Base-by-base conservation (phyloP, 106 monocot species). In the Iris macrosiphon region DNA sequence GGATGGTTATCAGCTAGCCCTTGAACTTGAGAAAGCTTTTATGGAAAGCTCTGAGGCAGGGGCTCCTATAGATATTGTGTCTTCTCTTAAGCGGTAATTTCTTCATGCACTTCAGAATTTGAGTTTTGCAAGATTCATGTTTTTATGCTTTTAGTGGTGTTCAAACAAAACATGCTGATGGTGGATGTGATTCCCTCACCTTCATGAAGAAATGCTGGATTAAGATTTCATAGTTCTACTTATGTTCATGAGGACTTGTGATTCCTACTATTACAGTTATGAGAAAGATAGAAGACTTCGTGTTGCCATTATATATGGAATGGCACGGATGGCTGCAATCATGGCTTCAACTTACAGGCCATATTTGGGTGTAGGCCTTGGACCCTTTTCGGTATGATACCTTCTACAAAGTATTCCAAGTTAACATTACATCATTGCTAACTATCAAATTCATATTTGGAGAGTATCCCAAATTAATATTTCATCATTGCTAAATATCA, bases 331-430 rank as follows among this genome's bases (percentile, higher is more conserved):
- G 83, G 98, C 98, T 63, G 98, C 98, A 64, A 78, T 71, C 6
- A 98, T 98, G 98, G 98, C 98, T 62, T 79, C 89, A 11, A 91
- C 91, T 49, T 98, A 98, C 59, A 77, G 75, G 40, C 83, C 98
- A n/a, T 98, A 98, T 63, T 72, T 98, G 37, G 98, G 98, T 55
- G 82, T 98, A 25, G 98, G 98, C 5, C 75, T 98, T 34, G 98
- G 91, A 45, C 98, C 98, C 10, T 73, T 98, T 25, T 91, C 98
- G 72, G 94, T 95, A 84, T 64, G 92, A 45, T 56, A 65, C 40
- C 4, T 40, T 32, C 25, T 33, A 13, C 52, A 53, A 53, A 24
- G n/a, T n/a, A n/a, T n/a, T n/a, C 18, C n/a, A 53, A 53, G 19
- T 33, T 8, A 18, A 32, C 6, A 12, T n/a, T 30, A 28, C 32